A percentile compares a stretch with the other conserved stretches of the same genome.
phyloP scores from a whole-genome alignment of 768 basidiomycete species.

The Boletus eberwhitei region DNA sequence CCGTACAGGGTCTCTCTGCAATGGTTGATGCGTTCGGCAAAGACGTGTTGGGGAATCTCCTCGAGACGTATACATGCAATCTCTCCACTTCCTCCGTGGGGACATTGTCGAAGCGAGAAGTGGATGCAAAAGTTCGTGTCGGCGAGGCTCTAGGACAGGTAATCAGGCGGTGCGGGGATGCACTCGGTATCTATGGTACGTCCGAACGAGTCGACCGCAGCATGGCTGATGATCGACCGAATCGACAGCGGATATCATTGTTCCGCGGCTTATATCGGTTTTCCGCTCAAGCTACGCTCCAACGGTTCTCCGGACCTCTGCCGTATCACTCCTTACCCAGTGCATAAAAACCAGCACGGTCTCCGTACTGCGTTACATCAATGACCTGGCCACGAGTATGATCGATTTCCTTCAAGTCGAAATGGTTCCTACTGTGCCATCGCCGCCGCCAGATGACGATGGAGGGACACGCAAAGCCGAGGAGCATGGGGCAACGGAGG shows the following conservation, averaged over 20 bases:
- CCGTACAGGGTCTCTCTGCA: conserved; percentile 83
- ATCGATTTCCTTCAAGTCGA: conserved; percentile 76
- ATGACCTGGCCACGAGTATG: conserved; percentile 63
- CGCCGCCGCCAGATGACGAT: conserved; percentile 18
- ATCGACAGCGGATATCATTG: conserved; percentile 57
- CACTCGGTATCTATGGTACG: conserved; percentile 67
- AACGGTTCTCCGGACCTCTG: conserved; percentile 66
- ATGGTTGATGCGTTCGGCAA: conserved; percentile 71
- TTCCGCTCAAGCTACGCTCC: conserved; percentile 62
- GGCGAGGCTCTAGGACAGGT: conserved; percentile 85
- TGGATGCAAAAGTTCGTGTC: conserved; percentile 71
- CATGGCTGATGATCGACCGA: not conserved
- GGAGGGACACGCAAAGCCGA: conserved; percentile 1
- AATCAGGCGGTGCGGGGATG: conserved; percentile 67
- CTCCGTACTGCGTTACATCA: conserved; percentile 59
- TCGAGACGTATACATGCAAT: conserved; percentile 65
- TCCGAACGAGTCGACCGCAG: conserved; percentile 1
- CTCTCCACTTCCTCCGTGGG: conserved; percentile 36
- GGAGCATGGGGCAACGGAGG: conserved; percentile 7
- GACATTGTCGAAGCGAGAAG: conserved; percentile 52
- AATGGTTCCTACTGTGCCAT: conserved; percentile 31
- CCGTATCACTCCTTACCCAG: conserved; percentile 68
- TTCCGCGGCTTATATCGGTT: conserved; percentile 67
- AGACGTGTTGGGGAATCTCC: conserved; percentile 63
- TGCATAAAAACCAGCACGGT: conserved; percentile 63